These are phyloP conservation scores for Auricularia sp. DNA, from an alignment of 768 basidiomycete species.

Conservation along the genomic window DNA sequence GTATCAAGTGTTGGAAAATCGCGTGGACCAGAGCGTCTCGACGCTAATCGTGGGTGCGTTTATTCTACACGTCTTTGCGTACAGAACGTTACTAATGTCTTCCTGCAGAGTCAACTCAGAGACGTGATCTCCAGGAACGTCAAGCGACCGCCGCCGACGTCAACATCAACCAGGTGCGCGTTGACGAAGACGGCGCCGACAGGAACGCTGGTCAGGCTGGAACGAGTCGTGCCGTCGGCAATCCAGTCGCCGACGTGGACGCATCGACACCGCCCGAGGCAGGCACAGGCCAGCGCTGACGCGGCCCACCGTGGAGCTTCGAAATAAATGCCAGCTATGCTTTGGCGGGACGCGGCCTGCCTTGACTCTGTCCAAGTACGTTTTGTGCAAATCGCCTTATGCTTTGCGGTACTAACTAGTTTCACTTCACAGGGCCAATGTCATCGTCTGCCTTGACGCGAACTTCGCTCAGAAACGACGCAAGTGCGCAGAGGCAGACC, in stretches of 20 bases:
- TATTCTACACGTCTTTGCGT: neutral
- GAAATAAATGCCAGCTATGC: neutral
- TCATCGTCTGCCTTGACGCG: constrained; percentile 2
- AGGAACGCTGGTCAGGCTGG: too few relatives aligned
- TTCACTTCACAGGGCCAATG: neutral
- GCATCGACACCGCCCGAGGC: neutral
- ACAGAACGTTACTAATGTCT: neutral
- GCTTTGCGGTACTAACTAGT: neutral
- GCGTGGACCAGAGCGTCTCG: neutral
- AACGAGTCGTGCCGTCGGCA: too few relatives aligned
- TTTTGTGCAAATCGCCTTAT: neutral
- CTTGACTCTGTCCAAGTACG: neutral
- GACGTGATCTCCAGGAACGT: too few relatives aligned
- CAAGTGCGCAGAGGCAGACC: neutral
- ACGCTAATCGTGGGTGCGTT: neutral
- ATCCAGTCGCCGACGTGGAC: neutral
- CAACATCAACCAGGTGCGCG: too few relatives aligned
- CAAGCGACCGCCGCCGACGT: too few relatives aligned
- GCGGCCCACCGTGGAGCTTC: neutral
- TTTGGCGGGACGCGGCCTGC: neutral
- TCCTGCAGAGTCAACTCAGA: too few relatives aligned
- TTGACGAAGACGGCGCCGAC: too few relatives aligned
- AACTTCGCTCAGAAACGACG: constrained; percentile 4
- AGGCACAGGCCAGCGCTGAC: neutral
- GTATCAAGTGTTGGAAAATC: neutral